Base-by-base conservation (phyloP, 202 grass and related monocot species). In the Saccharum hybrid region DNA sequence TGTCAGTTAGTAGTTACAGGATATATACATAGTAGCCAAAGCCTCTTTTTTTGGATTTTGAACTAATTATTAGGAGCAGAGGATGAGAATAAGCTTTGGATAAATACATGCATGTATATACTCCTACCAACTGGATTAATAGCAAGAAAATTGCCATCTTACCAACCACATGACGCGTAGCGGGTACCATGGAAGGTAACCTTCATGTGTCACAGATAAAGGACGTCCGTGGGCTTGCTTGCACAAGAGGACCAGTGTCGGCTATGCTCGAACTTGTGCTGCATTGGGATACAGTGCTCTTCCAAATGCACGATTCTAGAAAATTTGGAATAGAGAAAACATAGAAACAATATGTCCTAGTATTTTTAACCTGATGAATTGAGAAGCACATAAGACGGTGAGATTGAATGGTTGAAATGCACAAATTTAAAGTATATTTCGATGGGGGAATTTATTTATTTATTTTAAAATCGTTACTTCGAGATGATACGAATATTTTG, bases 111-210 rank as follows among this genome's bases (percentile, higher is more conserved):
- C 7, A 41, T 19, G 2, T 6, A 52, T 3, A 9, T 9, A n/a
- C 52, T 57, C 7, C 52, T n/a, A 57, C 52, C 51, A 57, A 18
- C 18, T 57, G 52, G 52, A 45, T 33, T 13, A 34, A 71, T 9
- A 63, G 15, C 26, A 61, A 72, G 68, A 45, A 72, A 72, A 63
- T 14, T 21, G 52, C 49, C 34, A 68, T 40, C 43, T 65, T 39
- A 86, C 70, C 61, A 81, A 81, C 37, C 84, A 86, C 39, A 54
- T 38, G 77, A 3, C 68, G 37, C 45, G 62, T 68, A 68, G 30
- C 22, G 10, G 31, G 31, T 33, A 33, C 31, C 31, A n/a, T 33
- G 31, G 31, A 33, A 33, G 31, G 31, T 33, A 33, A 33, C 31
- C 31, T 33, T 33, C 31, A 33, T 33, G 31, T 33, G 31, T 33